Base-by-base conservation (phyloP, 2,329 filamentous ascomycete genomes). In the Mariannaea elegans region DNA sequence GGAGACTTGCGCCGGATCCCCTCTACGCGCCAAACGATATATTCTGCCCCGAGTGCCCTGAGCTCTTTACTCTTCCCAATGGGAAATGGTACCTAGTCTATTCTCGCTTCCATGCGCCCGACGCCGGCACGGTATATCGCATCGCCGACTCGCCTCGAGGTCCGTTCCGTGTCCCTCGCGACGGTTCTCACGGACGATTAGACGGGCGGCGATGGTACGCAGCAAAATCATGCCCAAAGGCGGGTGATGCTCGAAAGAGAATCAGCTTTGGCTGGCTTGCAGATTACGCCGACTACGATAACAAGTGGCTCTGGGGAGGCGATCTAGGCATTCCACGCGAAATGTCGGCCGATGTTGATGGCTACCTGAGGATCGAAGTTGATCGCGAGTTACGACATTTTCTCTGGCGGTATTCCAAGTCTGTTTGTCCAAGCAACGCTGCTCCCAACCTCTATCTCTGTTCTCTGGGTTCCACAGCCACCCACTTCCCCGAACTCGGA, bases 291-390 rank as follows among this genome's bases (percentile, higher is more conserved):
- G 71, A 67, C 13, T 66, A 73, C 29, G 73, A 76, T 50, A 66
- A 67, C 9, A 75, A 75, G 65, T 77, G 75, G 75, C 66, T 76
- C 2, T 77, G 75, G 75, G 75, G 75, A 41, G 75, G 75, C n/a
- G 73, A 76, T 52, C 62, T 76, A 29, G 71, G 65, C 5, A 63
- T 73, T 12, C 73, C 71, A 8, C 65, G 75, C n/a, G 68, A 73
- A 19, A 64, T 76, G 23, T 72, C 63, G 44, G 70, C 71, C 6
- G 72, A 71, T 34, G 56, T 50, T 2, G 56, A 69, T 21, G 74
- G 71, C 1, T 56, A 64, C 39, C 55, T 76, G 47, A 53, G 64
- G 4, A 59, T 76, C 3, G 64, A 68, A 16, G 65, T 66, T 6
- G 70, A 65, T 7, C 58, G 64, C 21, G 70, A 71, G 18, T 61